Conservation (phyloP, 768 basidiomycete genomes). For the Hysterangium stoloniferum region DNA sequence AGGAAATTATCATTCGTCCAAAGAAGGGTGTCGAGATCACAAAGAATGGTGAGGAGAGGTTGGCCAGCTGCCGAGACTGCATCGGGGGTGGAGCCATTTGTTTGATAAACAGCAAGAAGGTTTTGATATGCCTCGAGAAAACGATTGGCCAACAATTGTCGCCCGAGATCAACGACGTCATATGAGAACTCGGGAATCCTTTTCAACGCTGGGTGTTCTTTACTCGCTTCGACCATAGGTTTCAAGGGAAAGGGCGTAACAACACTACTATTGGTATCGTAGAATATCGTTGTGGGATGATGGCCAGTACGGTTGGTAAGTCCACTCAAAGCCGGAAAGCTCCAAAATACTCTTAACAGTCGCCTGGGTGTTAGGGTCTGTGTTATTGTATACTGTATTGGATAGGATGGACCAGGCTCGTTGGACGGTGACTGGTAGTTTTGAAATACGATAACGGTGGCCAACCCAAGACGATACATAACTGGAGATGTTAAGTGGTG, state of each 20-base stretch:
- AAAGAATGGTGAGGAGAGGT: constrained; percentile 25
- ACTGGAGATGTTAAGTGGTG: constrained; percentile 23
- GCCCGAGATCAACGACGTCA: constrained; percentile 33
- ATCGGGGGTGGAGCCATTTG: constrained; percentile 15
- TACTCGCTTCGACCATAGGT: constrained; percentile 14
- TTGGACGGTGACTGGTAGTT: constrained; percentile 21
- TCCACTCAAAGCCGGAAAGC: constrained; percentile 27
- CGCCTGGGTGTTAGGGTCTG: constrained; percentile 25
- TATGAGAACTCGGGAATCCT: constrained; percentile 28
- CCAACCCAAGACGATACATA: constrained; percentile 29
- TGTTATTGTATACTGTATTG: constrained; percentile 33
- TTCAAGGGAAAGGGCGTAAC: constrained; percentile 6
- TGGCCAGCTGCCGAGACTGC: constrained; percentile 20
- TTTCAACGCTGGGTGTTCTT: constrained; percentile 15
- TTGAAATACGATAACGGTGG: constrained; percentile 26
- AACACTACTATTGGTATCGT: constrained; percentile 27
- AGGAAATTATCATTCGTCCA: constrained; percentile 26
- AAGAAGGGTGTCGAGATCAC: constrained; percentile 29
- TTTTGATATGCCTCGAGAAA: constrained; percentile 27
- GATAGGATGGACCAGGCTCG: constrained; percentile 31
- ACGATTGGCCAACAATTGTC: constrained; percentile 32
- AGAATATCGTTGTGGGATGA: constrained; percentile 28
- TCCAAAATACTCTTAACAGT: constrained; percentile 33
- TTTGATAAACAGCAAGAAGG: constrained; percentile 25
- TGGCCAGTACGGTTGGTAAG: constrained; percentile 27